These are phyloP conservation scores for Linum lewisii DNA, from an alignment of 345 rosid genomes.

Conservation along the genomic window DNA sequence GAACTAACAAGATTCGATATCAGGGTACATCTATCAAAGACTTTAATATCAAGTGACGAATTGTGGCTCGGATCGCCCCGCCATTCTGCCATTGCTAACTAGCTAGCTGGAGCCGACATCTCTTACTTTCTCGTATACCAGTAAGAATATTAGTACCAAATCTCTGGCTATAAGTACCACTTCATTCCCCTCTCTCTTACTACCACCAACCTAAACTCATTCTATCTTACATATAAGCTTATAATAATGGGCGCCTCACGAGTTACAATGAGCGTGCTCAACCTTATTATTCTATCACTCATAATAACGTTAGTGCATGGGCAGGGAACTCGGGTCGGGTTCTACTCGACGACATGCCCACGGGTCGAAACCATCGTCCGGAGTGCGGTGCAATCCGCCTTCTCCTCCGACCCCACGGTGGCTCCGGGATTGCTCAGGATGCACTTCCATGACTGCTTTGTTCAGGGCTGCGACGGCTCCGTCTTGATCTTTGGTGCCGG, in stretches of 20 bases:
- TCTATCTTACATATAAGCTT: neutral
- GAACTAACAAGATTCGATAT: too few species aligned
- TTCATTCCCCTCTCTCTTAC: too few species aligned
- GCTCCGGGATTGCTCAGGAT: slow-evolving; percentile 5
- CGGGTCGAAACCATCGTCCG: slow-evolving; percentile 36
- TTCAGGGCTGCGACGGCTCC: slow-evolving; percentile 6
- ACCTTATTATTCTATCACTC: neutral
- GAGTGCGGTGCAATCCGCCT: slow-evolving; percentile 27
- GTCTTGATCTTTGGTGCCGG: neutral
- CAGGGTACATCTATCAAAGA: too few species aligned
- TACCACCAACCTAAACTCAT: too few species aligned
- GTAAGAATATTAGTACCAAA: too few species aligned
- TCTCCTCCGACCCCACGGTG: slow-evolving; percentile 1
- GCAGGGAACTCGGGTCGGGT: slow-evolving; percentile 29
- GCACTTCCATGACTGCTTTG: slow-evolving; percentile 9
- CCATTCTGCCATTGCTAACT: too few species aligned
- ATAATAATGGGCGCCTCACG: neutral
- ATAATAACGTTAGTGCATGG: slow-evolving; percentile 7
- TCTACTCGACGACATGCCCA: slow-evolving; percentile 30
- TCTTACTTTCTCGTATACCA: too few species aligned
- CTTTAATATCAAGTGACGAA: too few species aligned
- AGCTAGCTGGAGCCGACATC: too few species aligned
- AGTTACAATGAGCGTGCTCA: too few species aligned
- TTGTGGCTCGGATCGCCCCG: too few species aligned
- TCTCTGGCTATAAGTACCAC: too few species aligned